Percentiles rank a stretch among this genome's conserved stretches.
Conservation (phyloP, 345 rosid genomes). For the Nephelium lappaceum region DNA sequence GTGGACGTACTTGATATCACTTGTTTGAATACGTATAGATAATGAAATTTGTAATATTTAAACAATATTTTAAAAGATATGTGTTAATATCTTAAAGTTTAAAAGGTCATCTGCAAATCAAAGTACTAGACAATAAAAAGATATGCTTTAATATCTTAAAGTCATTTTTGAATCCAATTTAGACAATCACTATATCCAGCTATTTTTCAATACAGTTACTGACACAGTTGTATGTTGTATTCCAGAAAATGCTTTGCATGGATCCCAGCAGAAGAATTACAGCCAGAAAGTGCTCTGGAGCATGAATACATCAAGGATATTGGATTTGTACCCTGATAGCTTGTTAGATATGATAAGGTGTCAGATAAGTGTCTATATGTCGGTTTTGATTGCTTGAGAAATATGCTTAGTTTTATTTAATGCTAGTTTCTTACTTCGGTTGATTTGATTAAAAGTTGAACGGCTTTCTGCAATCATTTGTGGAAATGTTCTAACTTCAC, state of each 20-base stretch:
- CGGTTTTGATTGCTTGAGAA: conserved; percentile 29
- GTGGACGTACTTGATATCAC: no score
- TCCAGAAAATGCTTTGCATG: conserved; percentile 90
- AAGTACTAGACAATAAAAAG: no score
- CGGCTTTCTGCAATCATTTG: not conserved
- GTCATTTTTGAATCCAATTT: not conserved
- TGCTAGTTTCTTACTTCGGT: conserved; percentile 11
- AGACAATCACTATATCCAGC: not conserved
- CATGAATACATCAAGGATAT: conserved; percentile 94
- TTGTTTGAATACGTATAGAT: no score
- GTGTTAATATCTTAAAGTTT: not conserved
- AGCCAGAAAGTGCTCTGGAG: conserved; percentile 83
- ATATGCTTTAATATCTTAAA: no score
- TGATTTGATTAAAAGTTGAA: conserved; percentile 6
- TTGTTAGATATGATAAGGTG: not conserved
- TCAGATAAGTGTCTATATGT: conserved; percentile 27
- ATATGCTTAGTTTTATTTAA: conserved; percentile 13
- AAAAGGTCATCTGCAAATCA: not conserved
- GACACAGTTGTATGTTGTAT: conserved; percentile 15
- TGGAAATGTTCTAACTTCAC: not conserved
- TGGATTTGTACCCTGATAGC: conserved; percentile 50
- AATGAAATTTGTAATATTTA: no score
- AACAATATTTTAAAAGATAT: no score
- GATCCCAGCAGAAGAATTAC: conserved; percentile 88
- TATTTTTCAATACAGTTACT: conserved; percentile 22